Base-by-base conservation (phyloP, 1,284 basidiomycete species). In the Papiliotrema flavescens region DNA sequence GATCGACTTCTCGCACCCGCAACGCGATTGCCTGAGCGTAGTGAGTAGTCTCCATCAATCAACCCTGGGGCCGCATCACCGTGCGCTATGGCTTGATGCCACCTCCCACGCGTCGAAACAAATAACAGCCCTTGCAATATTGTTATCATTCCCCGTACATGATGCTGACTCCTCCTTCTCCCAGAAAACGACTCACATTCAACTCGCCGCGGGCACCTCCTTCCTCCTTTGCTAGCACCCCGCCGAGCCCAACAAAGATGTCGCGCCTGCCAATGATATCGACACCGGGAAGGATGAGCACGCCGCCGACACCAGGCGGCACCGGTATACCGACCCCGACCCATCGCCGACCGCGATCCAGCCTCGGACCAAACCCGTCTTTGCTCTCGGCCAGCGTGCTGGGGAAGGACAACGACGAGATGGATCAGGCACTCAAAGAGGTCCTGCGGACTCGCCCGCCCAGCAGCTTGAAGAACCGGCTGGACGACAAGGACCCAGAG, bases 281-380 rank as follows among this genome's bases (percentile, higher is more conserved):
- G 11, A 75, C 71, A 0, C 73, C 73, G 0, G 61, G 63, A 8
- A 62, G 69, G 2, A 22, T 58, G 1, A 28, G 49, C 5, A 62
- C 57, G 13, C 54, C 61, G 0, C 59, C 65, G 22, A 62, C 65
- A 17, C 61, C 62, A 2, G 55, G 53, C 23, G 23, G 52, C 0
- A 63, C 66, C 26, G 69, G 71, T 36, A 68, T 75, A 17, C 73
- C 73, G 0, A 71, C 70, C 0, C 69, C 73, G 0, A 65, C 70
- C 0, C 41, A 55, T 22, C 65, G 73, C 35, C 65, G 71, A 22
- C 65, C 71, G 2, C 65, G 73, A 26, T 73, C 71, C 3, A 73
- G 71, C 2, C 65, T 75, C 39, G 70, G 71, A 1, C 68, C 71
- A 17, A 52, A 45, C 8, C 43, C 46, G 11, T 23, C 54, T n/a